phyloP scores from a whole-genome alignment of 371 early-diverging fungal species.

The Mucor piriformis region DNA sequence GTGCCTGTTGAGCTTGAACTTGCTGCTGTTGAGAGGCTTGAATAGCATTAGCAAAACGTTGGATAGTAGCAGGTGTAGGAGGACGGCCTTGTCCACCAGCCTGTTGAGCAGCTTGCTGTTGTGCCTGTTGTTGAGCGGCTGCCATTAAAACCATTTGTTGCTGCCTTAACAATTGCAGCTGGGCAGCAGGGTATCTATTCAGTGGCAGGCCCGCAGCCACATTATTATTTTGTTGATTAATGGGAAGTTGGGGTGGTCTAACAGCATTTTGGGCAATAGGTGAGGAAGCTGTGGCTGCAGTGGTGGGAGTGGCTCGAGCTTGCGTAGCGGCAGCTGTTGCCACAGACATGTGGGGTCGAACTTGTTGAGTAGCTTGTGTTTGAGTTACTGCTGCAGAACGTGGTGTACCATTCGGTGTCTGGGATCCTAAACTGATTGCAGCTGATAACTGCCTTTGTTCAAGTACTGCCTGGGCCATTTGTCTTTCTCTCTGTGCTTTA shows the following conservation, averaged over 20 bases:
- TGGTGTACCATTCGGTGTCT: conserved; percentile 7
- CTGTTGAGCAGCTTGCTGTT: conserved; percentile 25
- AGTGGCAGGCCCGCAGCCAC: conserved; percentile 33
- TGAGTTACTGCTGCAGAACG: conserved; percentile 1
- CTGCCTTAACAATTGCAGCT: conserved; percentile 51
- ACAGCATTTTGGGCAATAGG: conserved; percentile 29
- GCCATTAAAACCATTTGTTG: conserved; percentile 51
- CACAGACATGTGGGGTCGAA: conserved; percentile 4
- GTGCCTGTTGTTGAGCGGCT: conserved; percentile 30
- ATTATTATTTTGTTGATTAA: conserved; percentile 15
- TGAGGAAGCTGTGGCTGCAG: conserved; percentile 20
- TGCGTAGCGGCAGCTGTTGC: conserved; percentile 22
- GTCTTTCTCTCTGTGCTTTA: conserved; percentile 79
- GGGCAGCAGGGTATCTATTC: conserved; percentile 53
- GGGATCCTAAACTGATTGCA: conserved; percentile 26
- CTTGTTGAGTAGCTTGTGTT: conserved; percentile 6
- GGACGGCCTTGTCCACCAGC: conserved; percentile 21
- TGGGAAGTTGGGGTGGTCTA: conserved; percentile 34
- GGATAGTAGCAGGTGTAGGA: conserved; percentile 29
- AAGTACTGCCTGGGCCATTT: conserved; percentile 65
- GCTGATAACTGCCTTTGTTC: conserved; percentile 73
- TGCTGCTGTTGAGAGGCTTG: conserved; percentile 2
- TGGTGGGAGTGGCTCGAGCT: conserved; percentile 24
- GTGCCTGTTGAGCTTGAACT: not conserved
- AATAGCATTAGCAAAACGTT: conserved; percentile 31